Percentiles rank a stretch among this genome's conserved stretches.
phyloP scores from a whole-genome alignment of 306 rosid species.

The Cucumis melo region DNA sequence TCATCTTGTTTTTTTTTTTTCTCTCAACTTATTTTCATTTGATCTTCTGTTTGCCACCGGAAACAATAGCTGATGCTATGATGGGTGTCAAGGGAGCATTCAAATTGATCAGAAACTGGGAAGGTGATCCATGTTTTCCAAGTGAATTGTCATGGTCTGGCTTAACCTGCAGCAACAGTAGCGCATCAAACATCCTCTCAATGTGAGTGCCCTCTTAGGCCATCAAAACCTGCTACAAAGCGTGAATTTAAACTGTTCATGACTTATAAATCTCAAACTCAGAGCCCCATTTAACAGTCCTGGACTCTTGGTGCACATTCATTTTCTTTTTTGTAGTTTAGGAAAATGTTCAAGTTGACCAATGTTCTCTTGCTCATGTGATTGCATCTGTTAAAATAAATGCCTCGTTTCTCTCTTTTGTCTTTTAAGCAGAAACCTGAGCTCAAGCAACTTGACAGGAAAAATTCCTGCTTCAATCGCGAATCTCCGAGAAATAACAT shows the following conservation, averaged over 20 bases:
- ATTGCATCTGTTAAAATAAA: neutral
- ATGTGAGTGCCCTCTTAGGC: slow-evolving; percentile 25
- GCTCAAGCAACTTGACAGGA: slow-evolving; percentile 39
- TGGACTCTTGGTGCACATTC: neutral
- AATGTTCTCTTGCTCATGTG: neutral
- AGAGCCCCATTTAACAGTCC: neutral
- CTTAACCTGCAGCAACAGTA: slow-evolving; percentile 7
- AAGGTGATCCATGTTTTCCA: slow-evolving; percentile 30
- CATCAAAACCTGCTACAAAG: neutral
- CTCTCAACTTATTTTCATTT: neutral
- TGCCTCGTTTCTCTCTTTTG: neutral
- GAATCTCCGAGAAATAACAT: slow-evolving; percentile 19
- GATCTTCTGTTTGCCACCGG: neutral
- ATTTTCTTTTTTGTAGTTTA: neutral
- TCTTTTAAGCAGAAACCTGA: slow-evolving; percentile 27
- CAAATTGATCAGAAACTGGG: slow-evolving; percentile 18
- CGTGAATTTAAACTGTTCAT: neutral
- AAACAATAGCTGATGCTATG: slow-evolving; percentile 16
- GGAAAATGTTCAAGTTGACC: neutral
- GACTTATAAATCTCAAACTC: neutral
- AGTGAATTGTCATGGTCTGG: slow-evolving; percentile 16
- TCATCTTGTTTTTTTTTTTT: neutral
- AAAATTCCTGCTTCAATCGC: slow-evolving; percentile 20
- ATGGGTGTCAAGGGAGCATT: slow-evolving; percentile 10
- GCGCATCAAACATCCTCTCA: slow-evolving; percentile 11